Conservation (phyloP, 1,139 yeast genomes). For the Kodamaea sp. region DNA sequence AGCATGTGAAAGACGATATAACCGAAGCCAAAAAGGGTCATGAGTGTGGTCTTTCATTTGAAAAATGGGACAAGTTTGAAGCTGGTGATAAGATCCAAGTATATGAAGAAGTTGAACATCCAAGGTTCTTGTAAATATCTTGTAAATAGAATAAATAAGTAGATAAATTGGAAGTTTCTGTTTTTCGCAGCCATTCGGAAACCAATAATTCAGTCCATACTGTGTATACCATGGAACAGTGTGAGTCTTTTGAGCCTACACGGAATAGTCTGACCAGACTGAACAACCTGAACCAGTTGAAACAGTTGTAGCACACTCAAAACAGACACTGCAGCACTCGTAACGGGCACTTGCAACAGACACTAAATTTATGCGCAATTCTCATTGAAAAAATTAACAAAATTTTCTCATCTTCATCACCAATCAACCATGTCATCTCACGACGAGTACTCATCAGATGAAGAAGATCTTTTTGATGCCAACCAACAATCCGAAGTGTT, state of each 20-base stretch:
- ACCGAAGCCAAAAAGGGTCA: constrained; percentile 75
- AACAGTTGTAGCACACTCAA: no score
- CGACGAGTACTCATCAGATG: constrained; percentile 45
- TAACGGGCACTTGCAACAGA: neutral
- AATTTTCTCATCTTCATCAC: neutral
- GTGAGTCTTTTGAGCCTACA: no score
- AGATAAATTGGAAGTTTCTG: neutral
- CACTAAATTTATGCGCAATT: neutral
- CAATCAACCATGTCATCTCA: constrained; percentile 24
- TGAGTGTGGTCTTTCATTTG: constrained; percentile 86
- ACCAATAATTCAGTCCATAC: no score
- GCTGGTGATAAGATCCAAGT: constrained; percentile 76
- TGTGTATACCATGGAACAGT: no score
- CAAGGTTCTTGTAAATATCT: constrained; percentile 44
- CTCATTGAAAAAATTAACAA: neutral
- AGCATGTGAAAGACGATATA: constrained; percentile 80
- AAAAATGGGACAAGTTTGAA: constrained; percentile 64
- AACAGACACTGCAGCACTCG: neutral
- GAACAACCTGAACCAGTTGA: no score
- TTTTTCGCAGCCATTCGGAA: no score
- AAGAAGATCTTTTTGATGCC: constrained; percentile 28
- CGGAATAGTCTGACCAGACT: no score
- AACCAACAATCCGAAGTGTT: constrained; percentile 30
- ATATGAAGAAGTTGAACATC: constrained; percentile 65
- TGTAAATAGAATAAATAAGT: constrained; percentile 2